Conservation (phyloP, 1,284 basidiomycete genomes). For the Tremellales sp. region DNA sequence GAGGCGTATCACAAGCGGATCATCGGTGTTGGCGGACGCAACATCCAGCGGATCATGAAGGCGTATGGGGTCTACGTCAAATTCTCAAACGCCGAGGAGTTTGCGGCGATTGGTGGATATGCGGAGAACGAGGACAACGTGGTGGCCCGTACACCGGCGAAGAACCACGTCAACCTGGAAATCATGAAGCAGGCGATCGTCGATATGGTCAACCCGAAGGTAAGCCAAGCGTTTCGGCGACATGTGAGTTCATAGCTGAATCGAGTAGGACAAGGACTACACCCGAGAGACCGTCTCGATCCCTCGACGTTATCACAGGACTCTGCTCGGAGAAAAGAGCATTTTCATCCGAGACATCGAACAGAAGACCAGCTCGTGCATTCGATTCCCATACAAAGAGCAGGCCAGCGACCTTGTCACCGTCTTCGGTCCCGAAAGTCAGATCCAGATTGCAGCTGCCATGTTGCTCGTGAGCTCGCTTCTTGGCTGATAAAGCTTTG, state of each 20-base stretch:
- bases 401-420: slow-evolving; percentile 72
- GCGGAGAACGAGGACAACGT: slow-evolving; percentile 99
- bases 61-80: slow-evolving; percentile 99
- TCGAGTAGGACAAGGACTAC: slow-evolving; percentile 86
- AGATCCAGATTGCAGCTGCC: slow-evolving; percentile 91
- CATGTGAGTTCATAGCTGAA: not conserved
- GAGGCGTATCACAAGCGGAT: slow-evolving; percentile 99
- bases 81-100: slow-evolving; percentile 97
- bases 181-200: slow-evolving; percentile 94
- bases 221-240: slow-evolving; percentile 39
- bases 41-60: slow-evolving; percentile 99
- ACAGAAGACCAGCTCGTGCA: slow-evolving; percentile 87
- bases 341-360: slow-evolving; percentile 98
- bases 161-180: slow-evolving; percentile 93
- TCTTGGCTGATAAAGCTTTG: not conserved
- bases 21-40: slow-evolving; percentile 96
- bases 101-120: slow-evolving; percentile 89
- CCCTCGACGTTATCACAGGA: slow-evolving; percentile 90
- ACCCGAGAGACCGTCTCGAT: slow-evolving; percentile 89
- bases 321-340: slow-evolving; percentile 88
- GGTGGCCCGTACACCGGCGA: slow-evolving; percentile 91
- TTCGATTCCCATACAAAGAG: slow-evolving; percentile 95
- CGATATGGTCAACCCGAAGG: slow-evolving; percentile 96
- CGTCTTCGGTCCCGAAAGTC: slow-evolving; percentile 93
- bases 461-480: slow-evolving; percentile 73